A percentile compares a stretch with the other conserved stretches of the same genome.
phyloP scores from a whole-genome alignment of 208 protist genomes.

The Acanthamoeba healyi region DNA sequence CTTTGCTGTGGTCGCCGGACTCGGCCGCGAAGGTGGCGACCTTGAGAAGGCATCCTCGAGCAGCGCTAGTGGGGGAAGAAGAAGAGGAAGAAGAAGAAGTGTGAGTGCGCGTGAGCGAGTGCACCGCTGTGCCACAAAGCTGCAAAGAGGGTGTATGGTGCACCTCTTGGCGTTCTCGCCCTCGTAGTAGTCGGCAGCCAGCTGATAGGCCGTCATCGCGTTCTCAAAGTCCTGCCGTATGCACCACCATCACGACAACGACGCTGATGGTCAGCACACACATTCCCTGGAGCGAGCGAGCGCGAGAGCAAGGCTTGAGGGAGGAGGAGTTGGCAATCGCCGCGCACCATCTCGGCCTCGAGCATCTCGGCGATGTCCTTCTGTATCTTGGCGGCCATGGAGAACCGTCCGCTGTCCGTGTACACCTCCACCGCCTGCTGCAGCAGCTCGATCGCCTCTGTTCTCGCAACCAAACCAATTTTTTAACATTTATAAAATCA shows the following conservation, averaged over 20 bases:
- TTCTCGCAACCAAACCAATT: neutral
- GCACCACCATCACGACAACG: neutral
- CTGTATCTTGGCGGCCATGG: conserved; percentile 86
- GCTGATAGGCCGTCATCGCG: conserved; percentile 83
- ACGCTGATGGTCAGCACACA: too few relatives aligned
- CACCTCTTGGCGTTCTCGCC: conserved; percentile 76
- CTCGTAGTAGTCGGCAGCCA: conserved; percentile 85
- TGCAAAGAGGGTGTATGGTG: too few relatives aligned
- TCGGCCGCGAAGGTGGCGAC: conserved; percentile 83
- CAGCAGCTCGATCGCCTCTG: conserved; percentile 77
- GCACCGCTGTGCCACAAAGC: too few relatives aligned
- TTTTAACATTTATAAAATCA: neutral
- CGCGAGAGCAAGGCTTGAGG: too few relatives aligned
- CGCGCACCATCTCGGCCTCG: conserved; percentile 78
- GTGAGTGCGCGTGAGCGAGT: too few relatives aligned
- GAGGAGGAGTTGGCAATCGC: neutral
- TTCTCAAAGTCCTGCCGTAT: conserved; percentile 77
- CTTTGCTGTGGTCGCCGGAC: conserved; percentile 81
- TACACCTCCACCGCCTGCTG: conserved; percentile 84
- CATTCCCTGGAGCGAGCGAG: too few relatives aligned
- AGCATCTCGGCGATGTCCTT: conserved; percentile 88
- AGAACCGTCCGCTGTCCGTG: conserved; percentile 85
- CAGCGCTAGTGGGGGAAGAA: neutral
- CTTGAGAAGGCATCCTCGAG: conserved; percentile 82
- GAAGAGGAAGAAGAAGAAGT: neutral